phyloP scores from a whole-genome alignment of 1,139 yeast species.

The Lipomyces yarrowii region DNA sequence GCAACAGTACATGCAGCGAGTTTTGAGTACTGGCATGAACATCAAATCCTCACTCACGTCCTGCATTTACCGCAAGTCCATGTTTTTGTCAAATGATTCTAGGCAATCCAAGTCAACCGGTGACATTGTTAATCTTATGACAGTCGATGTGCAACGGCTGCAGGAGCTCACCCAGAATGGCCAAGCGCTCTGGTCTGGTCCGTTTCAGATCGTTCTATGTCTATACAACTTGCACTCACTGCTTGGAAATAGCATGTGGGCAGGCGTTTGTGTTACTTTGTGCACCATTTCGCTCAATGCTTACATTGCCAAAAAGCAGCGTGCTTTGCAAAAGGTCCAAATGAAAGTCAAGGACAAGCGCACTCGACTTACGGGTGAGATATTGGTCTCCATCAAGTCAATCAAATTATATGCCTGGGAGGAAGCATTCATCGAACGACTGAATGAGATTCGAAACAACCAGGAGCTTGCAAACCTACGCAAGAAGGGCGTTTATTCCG shows the following conservation, averaged over 20 bases:
- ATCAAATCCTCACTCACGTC: constrained; percentile 79
- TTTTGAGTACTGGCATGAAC: constrained; percentile 88
- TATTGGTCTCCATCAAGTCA: constrained; percentile 87
- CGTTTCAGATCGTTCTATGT: constrained; percentile 86
- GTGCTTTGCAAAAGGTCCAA: constrained; percentile 72
- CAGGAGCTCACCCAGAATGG: constrained; percentile 88
- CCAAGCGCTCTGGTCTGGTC: constrained; percentile 94
- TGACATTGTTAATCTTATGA: constrained; percentile 78
- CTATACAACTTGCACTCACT: constrained; percentile 71
- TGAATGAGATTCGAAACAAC: constrained; percentile 81
- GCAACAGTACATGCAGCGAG: constrained; percentile 76
- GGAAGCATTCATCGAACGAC: constrained; percentile 69
- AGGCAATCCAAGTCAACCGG: constrained; percentile 85
- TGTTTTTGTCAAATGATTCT: constrained; percentile 81
- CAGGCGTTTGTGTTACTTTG: constrained; percentile 86
- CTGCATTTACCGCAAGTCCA: constrained; percentile 75
- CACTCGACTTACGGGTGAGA: constrained; percentile 78
- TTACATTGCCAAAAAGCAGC: constrained; percentile 69
- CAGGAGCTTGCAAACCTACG: constrained; percentile 79
- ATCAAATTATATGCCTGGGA: constrained; percentile 96
- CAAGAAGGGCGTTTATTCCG: constrained; percentile 74
- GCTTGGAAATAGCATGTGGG: constrained; percentile 94
- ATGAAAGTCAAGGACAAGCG: constrained; percentile 70
- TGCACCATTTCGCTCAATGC: constrained; percentile 86
- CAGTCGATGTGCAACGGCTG: constrained; percentile 91